phyloP scores from a whole-genome alignment of 495 filamentous ascomycete genomes.

The Margaritispora aquatica region DNA sequence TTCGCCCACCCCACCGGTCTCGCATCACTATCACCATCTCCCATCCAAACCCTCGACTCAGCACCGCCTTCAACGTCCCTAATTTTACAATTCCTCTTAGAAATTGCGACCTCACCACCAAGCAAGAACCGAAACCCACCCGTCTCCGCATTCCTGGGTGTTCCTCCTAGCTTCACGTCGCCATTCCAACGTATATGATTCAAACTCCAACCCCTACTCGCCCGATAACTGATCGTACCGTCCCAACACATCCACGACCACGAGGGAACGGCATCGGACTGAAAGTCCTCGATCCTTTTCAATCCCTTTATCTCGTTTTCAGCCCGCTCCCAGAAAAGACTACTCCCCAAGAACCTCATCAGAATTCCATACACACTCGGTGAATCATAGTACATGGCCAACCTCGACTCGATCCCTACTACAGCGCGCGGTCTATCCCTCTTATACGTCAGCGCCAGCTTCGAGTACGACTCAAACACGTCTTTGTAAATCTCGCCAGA shows the following conservation, averaged over 20 bases:
- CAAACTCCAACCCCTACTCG: not conserved
- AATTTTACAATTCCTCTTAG: not conserved
- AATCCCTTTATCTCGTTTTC: not conserved
- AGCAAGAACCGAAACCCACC: not conserved
- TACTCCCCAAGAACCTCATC: not conserved
- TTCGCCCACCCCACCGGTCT: not conserved
- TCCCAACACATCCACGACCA: constrained; percentile 1
- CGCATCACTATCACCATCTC: not conserved
- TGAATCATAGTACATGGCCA: not conserved
- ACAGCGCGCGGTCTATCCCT: not conserved
- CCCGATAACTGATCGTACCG: not conserved
- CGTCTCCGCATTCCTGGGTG: not conserved
- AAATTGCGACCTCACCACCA: not conserved
- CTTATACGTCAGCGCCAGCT: not conserved
- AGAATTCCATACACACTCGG: not conserved
- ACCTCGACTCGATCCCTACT: not conserved
- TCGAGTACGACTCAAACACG: not conserved
- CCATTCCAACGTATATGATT: not conserved
- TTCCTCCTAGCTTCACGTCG: not conserved
- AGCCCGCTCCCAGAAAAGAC: not conserved
- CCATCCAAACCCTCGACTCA: not conserved
- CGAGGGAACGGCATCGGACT: not conserved
- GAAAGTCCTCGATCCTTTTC: not conserved
- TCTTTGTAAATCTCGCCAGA: not conserved
- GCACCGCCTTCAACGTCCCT: too few species aligned